A percentile compares a stretch with the other conserved stretches of the same genome.
Evolutionary conservation across 1,139 yeast species (phyloP).

Genomic region (Debaryomyces subglobosus): DNA sequence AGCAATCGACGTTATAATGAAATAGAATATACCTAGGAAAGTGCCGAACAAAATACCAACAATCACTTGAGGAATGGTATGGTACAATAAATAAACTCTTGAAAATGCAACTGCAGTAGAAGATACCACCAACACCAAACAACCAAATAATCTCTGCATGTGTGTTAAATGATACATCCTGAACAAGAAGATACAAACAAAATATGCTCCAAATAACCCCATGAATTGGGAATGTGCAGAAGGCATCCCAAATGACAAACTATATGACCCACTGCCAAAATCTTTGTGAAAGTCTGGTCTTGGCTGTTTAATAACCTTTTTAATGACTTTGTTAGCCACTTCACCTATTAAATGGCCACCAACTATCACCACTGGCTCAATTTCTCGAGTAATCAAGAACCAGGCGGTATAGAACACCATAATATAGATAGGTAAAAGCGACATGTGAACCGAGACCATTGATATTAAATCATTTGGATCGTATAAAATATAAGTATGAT

Average conservation of each 20-base stretch:
- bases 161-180: slow-evolving; percentile 27
- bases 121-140: slow-evolving; percentile 25
- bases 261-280: slow-evolving; percentile 49
- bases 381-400: slow-evolving; percentile 80
- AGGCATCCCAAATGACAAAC: slow-evolving; percentile 90
- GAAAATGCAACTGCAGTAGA: slow-evolving; percentile 66
- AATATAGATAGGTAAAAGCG: slow-evolving; percentile 81
- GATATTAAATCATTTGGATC: slow-evolving; percentile 69
- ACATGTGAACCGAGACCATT: slow-evolving; percentile 65
- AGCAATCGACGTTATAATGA: slow-evolving; percentile 50
- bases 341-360: slow-evolving; percentile 87
- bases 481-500: slow-evolving; percentile 79
- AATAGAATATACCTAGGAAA: slow-evolving; percentile 61
- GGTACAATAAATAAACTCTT: slow-evolving; percentile 79
- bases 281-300: slow-evolving; percentile 69
- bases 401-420: slow-evolving; percentile 82
- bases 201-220: slow-evolving; percentile 79
- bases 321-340: slow-evolving; percentile 67
- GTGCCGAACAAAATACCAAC: slow-evolving; percentile 73
- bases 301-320: slow-evolving; percentile 65
- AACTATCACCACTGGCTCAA: slow-evolving; percentile 81
- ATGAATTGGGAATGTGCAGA: slow-evolving; percentile 95
- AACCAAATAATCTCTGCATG: slow-evolving; percentile 26
- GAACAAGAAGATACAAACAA: slow-evolving; percentile 44
- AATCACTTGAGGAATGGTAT: slow-evolving; percentile 68